Conservation (phyloP, 805 yeast genomes). For the Hanseniaspora guilliermondii region DNA sequence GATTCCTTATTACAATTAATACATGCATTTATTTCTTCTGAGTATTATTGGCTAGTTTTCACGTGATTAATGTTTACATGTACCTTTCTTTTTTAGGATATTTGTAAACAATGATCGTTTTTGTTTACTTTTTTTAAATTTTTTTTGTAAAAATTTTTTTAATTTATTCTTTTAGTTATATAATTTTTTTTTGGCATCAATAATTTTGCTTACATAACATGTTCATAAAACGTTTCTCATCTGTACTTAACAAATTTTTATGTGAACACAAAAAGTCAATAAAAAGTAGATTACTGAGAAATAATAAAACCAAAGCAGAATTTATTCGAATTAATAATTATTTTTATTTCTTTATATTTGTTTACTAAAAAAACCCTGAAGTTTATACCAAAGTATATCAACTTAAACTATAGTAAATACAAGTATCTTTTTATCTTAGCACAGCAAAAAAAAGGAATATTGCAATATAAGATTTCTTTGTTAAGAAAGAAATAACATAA, state of each 20-base stretch:
- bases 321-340: too few species aligned
- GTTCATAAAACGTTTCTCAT: neutral
- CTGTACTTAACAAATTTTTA: neutral
- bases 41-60: neutral
- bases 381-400: too few species aligned
- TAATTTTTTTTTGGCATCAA: conserved; percentile 2
- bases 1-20: too few species aligned
- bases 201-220: neutral
- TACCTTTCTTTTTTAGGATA: conserved; percentile 6
- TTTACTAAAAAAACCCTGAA: too few species aligned
- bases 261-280: neutral
- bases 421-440: too few species aligned
- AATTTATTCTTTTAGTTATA: neutral
- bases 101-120: conserved; percentile 11
- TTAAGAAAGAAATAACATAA: too few species aligned
- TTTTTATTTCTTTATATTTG: too few species aligned
- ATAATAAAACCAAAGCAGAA: too few species aligned
- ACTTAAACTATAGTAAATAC: too few species aligned
- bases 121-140: neutral
- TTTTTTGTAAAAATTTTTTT: conserved; percentile 5
- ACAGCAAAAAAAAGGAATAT: too few species aligned
- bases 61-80: conserved; percentile 2
- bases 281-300: too few species aligned
- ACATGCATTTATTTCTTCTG: neutral
- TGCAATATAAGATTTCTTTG: too few species aligned